Conservation (phyloP, 1,139 yeast species). For the Hansenula sp. region DNA sequence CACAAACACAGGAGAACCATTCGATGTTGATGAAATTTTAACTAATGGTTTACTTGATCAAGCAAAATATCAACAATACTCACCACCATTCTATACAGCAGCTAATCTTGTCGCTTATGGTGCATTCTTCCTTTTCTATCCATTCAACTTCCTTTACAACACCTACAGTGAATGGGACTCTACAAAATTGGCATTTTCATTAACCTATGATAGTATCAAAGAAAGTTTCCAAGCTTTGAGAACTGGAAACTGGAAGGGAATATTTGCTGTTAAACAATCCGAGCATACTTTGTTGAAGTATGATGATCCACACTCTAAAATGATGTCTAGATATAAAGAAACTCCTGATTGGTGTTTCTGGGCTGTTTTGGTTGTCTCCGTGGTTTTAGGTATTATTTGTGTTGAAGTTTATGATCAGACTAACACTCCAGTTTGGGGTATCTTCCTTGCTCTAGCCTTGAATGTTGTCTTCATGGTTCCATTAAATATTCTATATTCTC, state of each 20-base stretch:
- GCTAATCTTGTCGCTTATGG: slow-evolving; percentile 53
- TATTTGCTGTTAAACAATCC: background rate
- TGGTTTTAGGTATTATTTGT: slow-evolving; percentile 44
- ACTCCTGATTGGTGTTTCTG: slow-evolving; percentile 63
- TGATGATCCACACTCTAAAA: slow-evolving; percentile 50
- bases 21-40: slow-evolving; percentile 22
- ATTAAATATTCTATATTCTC: slow-evolving; percentile 41
- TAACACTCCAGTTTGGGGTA: slow-evolving; percentile 44
- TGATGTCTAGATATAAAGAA: slow-evolving; percentile 53
- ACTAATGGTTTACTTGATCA: slow-evolving; percentile 29
- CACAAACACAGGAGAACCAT: slow-evolving; percentile 46
- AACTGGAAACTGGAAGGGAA: slow-evolving; percentile 19
- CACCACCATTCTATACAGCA: slow-evolving; percentile 59
- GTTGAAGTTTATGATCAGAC: slow-evolving; percentile 41
- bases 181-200: slow-evolving; percentile 14
- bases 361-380: slow-evolving; percentile 40
- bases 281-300: slow-evolving; percentile 24
- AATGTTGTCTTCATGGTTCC: slow-evolving; percentile 54
- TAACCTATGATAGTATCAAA: slow-evolving; percentile 23
- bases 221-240: slow-evolving; percentile 12
- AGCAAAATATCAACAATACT: slow-evolving; percentile 38
- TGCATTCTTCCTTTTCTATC: slow-evolving; percentile 53
- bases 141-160: slow-evolving; percentile 48
- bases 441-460: slow-evolving; percentile 52
- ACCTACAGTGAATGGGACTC: slow-evolving; percentile 26